These are phyloP conservation scores for Wickerhamiella vanderwaltii DNA, from an alignment of 805 yeast genomes.

Conservation along the genomic window DNA sequence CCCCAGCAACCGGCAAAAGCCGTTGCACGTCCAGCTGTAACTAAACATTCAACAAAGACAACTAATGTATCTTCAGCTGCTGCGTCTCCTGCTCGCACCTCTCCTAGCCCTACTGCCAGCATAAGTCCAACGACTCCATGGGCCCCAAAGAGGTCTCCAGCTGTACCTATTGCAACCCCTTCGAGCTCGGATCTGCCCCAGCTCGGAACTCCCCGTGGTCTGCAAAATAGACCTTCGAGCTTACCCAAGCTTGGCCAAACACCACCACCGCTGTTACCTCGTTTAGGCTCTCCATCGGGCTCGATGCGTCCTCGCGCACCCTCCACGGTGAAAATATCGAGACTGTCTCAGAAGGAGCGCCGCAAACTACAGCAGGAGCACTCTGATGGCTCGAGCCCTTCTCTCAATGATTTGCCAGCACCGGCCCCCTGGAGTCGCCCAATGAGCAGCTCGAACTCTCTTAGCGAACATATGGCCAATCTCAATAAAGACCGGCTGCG, in stretches of 20 bases:
- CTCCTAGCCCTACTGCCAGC: too few relatives aligned
- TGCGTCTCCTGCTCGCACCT: too few relatives aligned
- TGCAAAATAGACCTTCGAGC: too few relatives aligned
- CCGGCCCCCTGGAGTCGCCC: constrained; percentile 11
- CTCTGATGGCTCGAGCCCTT: neutral
- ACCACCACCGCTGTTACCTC: neutral
- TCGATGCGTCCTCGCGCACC: constrained; percentile 4
- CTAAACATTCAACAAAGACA: too few relatives aligned
- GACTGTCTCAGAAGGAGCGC: constrained; percentile 9
- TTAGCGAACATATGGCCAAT: constrained; percentile 8
- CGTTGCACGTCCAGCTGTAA: too few relatives aligned
- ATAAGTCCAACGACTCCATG: too few relatives aligned
- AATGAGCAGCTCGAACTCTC: neutral
- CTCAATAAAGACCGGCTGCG: constrained; percentile 4
- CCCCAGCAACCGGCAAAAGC: too few relatives aligned
- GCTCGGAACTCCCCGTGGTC: too few relatives aligned
- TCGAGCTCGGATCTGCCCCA: too few relatives aligned
- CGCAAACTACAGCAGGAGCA: constrained; percentile 1
- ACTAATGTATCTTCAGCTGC: too few relatives aligned
- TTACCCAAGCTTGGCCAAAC: neutral
- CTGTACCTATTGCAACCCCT: too few relatives aligned
- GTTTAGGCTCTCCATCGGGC: constrained; percentile 2
- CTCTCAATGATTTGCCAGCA: neutral
- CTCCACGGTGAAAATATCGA: neutral
- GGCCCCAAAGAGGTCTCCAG: too few relatives aligned